A percentile compares a stretch with the other conserved stretches of the same genome.
Conservation (phyloP, 768 basidiomycete genomes). For the Hygrocybe punicea region DNA sequence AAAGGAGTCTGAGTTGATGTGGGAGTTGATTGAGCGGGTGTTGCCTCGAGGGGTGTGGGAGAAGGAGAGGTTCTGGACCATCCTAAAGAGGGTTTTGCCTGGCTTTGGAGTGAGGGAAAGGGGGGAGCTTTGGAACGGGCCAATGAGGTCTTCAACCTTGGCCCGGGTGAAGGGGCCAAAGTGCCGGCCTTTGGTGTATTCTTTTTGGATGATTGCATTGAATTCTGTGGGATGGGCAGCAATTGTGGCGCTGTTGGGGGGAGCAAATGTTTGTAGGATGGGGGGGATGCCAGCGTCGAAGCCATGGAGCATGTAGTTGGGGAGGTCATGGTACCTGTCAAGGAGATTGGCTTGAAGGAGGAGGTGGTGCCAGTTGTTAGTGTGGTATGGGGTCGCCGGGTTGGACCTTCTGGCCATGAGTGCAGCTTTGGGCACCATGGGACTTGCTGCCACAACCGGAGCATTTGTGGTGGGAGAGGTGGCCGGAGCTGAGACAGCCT, state of each 20-base stretch:
- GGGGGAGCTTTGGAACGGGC: constrained; percentile 18
- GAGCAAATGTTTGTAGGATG: constrained; percentile 28
- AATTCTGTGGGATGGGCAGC: neutral
- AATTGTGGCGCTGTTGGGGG: constrained; percentile 32
- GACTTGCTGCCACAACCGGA: constrained; percentile 38
- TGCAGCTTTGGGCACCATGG: constrained; percentile 42
- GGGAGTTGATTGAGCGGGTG: constrained; percentile 5
- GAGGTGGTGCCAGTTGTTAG: constrained; percentile 27
- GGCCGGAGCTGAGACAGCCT: constrained; percentile 24
- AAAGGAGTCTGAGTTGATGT: constrained; percentile 27
- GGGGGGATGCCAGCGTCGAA: constrained; percentile 34
- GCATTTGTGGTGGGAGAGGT: constrained; percentile 35
- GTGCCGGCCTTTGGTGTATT: constrained; percentile 9
- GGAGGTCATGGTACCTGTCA: constrained; percentile 25
- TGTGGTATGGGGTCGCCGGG: constrained; percentile 30
- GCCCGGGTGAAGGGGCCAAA: constrained; percentile 10
- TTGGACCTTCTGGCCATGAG: constrained; percentile 29
- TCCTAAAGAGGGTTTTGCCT: constrained; percentile 6
- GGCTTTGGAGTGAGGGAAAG: constrained; percentile 19
- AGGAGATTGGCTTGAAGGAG: constrained; percentile 20
- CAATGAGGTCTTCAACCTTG: constrained; percentile 6
- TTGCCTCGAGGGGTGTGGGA: neutral
- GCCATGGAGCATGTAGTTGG: constrained; percentile 22
- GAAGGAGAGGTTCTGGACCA: constrained; percentile 19
- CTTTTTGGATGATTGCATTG: neutral